These are phyloP conservation scores for Penicillium riverlandense DNA, from an alignment of 495 filamentous ascomycete genomes.

Conservation along the genomic window DNA sequence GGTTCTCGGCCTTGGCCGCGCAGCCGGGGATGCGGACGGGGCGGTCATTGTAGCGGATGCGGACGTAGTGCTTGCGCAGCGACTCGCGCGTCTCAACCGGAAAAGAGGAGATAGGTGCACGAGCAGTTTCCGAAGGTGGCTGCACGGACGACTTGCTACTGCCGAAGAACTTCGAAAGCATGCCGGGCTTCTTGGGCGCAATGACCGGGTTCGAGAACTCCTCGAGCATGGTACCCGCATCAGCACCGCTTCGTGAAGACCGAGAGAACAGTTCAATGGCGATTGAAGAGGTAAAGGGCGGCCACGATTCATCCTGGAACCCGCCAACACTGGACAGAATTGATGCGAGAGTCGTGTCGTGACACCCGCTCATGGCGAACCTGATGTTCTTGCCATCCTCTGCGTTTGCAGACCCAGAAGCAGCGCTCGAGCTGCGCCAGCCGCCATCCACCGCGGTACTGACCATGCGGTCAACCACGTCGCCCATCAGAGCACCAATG, in stretches of 20 bases:
- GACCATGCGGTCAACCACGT: slow-evolving; percentile 80
- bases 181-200: slow-evolving; percentile 13
- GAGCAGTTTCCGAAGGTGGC: slow-evolving; percentile 25
- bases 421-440: slow-evolving; percentile 50
- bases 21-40: slow-evolving; percentile 79
- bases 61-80: slow-evolving; percentile 75
- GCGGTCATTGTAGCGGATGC: slow-evolving; percentile 86
- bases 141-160: slow-evolving; percentile 13
- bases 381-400: slow-evolving; percentile 52
- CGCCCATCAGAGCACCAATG: slow-evolving; percentile 76
- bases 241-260: slow-evolving; percentile 5
- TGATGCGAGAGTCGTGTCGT: slow-evolving; percentile 87
- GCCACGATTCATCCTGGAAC: slow-evolving; percentile 70
- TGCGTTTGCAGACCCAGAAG: slow-evolving; percentile 31
- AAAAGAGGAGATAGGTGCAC: slow-evolving; percentile 24
- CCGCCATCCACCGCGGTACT: slow-evolving; percentile 55
- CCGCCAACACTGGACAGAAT: slow-evolving; percentile 73
- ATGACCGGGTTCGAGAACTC: slow-evolving; percentile 20
- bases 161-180: slow-evolving; percentile 28
- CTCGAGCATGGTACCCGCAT: slow-evolving; percentile 11
- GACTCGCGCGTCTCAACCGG: slow-evolving; percentile 30
- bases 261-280: slow-evolving; percentile 82
- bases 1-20: slow-evolving; percentile 60
- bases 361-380: slow-evolving; percentile 76
- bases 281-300: slow-evolving; percentile 84